phyloP scores from a whole-genome alignment of 768 basidiomycete species.

The Auriculariales sp. region DNA sequence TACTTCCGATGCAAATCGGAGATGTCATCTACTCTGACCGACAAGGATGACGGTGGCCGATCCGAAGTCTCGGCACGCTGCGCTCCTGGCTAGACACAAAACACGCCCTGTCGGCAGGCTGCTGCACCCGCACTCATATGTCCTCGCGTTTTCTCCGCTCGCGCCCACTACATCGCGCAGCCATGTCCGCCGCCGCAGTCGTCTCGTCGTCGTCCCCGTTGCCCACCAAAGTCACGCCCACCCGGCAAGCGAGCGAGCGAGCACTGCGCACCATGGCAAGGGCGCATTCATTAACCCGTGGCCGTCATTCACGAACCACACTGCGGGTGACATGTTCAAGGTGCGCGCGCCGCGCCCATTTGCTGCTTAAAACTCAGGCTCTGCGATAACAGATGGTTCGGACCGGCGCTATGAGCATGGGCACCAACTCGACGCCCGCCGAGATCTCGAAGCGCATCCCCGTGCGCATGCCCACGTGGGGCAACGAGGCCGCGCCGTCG shows the following conservation, averaged over 20 bases:
- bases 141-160: background rate
- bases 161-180: background rate
- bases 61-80: no score
- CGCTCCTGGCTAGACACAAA: no score
- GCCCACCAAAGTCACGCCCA: background rate
- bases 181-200: background rate
- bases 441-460: slow-evolving; percentile 6
- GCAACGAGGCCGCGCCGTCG: slow-evolving; percentile 4
- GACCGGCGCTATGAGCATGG: background rate
- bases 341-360: background rate
- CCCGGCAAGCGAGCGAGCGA: background rate
- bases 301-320: background rate
- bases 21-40: no score
- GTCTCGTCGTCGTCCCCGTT: no score
- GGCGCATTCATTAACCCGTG: background rate
- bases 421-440: background rate
- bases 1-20: no score
- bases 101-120: no score
- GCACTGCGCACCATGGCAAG: background rate
- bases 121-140: no score
- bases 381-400: background rate
- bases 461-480: slow-evolving; percentile 14
- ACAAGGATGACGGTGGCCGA: no score
- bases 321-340: background rate
- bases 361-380: background rate